Conservation (phyloP, 768 basidiomycete genomes). For the Clitopilus passeckerianus region DNA sequence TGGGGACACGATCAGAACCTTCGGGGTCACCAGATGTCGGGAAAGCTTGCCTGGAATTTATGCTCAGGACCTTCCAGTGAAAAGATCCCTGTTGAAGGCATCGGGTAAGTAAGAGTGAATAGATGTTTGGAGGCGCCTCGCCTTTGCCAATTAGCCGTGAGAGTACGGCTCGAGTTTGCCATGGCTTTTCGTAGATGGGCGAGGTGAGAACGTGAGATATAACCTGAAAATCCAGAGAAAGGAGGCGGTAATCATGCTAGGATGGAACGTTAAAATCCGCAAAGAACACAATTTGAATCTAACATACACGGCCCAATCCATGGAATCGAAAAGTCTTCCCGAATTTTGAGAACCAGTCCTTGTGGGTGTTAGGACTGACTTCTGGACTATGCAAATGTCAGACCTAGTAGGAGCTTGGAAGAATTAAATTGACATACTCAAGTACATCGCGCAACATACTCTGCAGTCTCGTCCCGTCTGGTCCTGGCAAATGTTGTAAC, state of each 20-base stretch:
- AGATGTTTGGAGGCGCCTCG: conserved; percentile 10
- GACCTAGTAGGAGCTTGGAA: neutral
- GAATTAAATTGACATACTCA: conserved; percentile 31
- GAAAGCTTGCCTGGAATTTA: conserved; percentile 26
- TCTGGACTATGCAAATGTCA: conserved; percentile 31
- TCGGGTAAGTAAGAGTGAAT: neutral
- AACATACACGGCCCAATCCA: conserved; percentile 45
- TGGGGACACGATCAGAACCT: neutral
- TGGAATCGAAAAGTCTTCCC: conserved; percentile 52
- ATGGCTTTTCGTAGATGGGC: conserved; percentile 47
- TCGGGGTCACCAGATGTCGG: neutral
- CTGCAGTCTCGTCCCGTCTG: conserved; percentile 32
- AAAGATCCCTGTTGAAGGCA: conserved; percentile 34
- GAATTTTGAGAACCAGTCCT: conserved; percentile 36
- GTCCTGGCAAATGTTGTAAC: conserved; percentile 42
- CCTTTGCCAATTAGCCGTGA: conserved; percentile 45
- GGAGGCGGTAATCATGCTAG: conserved; percentile 49
- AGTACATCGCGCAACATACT: conserved; percentile 40
- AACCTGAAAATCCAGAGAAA: conserved; percentile 47
- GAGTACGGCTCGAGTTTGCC: conserved; percentile 48
- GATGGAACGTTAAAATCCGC: neutral
- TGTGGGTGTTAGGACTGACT: conserved; percentile 31
- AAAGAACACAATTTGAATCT: neutral
- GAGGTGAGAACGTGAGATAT: conserved; percentile 45
- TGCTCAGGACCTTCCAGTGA: conserved; percentile 50